These are phyloP conservation scores for Cryptococcus jaspeensis DNA, from an alignment of 1,284 basidiomycete species.

Conservation along the genomic window DNA sequence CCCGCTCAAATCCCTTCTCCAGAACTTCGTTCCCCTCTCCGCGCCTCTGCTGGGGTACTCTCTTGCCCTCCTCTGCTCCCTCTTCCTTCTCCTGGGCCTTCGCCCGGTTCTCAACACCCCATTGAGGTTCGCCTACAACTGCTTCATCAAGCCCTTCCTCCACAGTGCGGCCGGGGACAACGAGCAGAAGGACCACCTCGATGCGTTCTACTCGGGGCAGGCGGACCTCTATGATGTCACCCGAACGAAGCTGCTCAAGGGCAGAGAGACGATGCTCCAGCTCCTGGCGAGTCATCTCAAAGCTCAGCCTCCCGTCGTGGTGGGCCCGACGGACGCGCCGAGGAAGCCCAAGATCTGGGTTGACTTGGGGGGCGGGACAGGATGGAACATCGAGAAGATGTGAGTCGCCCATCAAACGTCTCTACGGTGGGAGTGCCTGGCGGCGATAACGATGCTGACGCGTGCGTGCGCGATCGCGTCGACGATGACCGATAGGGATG, in stretches of 20 bases:
- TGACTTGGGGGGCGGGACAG: conserved; percentile 79
- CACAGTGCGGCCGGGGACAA: conserved; percentile 22
- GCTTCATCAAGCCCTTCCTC: conserved; percentile 54
- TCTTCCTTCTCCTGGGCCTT: conserved; percentile 9
- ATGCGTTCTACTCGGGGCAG: conserved; percentile 65
- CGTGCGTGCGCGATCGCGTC: background rate
- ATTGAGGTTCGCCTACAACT: conserved; percentile 50
- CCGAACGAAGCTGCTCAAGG: conserved; percentile 62
- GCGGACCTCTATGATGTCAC: conserved; percentile 70
- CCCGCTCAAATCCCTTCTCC: background rate
- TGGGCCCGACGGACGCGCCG: background rate
- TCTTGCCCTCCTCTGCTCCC: conserved; percentile 13
- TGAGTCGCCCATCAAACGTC: conserved; percentile 12
- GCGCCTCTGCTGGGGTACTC: conserved; percentile 2
- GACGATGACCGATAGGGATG: conserved; percentile 58
- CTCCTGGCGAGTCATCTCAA: conserved; percentile 68
- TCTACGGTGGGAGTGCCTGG: background rate
- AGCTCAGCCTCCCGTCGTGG: conserved; percentile 44
- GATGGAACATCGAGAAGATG: conserved; percentile 79
- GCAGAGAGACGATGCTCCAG: conserved; percentile 67
- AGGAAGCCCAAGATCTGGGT: conserved; percentile 63
- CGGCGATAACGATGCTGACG: background rate
- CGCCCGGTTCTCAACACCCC: conserved; percentile 25
- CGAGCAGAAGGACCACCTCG: conserved; percentile 48
- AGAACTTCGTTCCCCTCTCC: background rate